These are phyloP conservation scores for Neoboletus brunneissimus DNA, from an alignment of 768 basidiomycete genomes.

Conservation along the genomic window DNA sequence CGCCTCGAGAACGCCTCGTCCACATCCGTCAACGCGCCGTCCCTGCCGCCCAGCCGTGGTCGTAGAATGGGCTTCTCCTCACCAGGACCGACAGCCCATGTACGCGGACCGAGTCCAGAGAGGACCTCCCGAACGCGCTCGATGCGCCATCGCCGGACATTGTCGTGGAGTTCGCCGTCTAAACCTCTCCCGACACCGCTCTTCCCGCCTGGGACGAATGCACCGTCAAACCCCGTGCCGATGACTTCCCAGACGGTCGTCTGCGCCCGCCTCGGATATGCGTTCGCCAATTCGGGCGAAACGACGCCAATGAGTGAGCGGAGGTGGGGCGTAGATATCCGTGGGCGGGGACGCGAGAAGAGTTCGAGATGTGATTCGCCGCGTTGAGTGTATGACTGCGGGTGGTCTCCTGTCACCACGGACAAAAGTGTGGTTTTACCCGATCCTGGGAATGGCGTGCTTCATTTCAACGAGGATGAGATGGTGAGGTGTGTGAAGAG, in stretches of 20 bases:
- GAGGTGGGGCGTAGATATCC: conserved; percentile 66
- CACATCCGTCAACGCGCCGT: not conserved
- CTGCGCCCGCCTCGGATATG: conserved; percentile 73
- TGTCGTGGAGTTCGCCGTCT: conserved; percentile 35
- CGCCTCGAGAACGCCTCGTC: conserved; percentile 45
- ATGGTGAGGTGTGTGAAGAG: not conserved
- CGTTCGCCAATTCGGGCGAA: conserved; percentile 87
- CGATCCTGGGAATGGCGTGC: conserved; percentile 50
- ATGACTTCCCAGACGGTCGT: conserved; percentile 78
- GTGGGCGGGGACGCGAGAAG: conserved; percentile 59
- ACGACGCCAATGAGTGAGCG: conserved; percentile 71
- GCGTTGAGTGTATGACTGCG: conserved; percentile 82
- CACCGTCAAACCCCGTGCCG: conserved; percentile 87
- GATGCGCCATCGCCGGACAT: conserved; percentile 39
- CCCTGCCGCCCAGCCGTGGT: too few species aligned
- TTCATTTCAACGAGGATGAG: not conserved
- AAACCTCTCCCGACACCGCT: conserved; percentile 47
- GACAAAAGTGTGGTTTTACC: conserved; percentile 95
- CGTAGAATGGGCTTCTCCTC: not conserved
- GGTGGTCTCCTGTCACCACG: conserved; percentile 90
- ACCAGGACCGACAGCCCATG: conserved; percentile 37
- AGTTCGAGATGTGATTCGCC: conserved; percentile 46
- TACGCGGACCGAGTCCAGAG: conserved; percentile 54
- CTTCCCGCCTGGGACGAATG: conserved; percentile 55
- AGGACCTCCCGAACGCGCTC: conserved; percentile 57